Conservation (phyloP, 257 asterid species). For the Ehretia macrophylla region DNA sequence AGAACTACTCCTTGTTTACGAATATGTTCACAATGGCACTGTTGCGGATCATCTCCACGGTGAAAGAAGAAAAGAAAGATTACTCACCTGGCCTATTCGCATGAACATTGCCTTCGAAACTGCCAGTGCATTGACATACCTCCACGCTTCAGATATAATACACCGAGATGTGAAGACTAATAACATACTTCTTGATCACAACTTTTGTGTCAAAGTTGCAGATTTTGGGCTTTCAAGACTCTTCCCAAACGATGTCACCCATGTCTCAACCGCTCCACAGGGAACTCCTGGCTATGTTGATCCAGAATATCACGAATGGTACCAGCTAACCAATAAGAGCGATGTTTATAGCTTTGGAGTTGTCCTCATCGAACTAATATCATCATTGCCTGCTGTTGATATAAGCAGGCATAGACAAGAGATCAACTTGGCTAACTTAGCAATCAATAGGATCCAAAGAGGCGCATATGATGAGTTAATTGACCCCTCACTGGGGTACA, state of each 20-base stretch:
- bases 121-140: conserved; percentile 18
- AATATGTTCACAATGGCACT: conserved; percentile 19
- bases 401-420: conserved; percentile 19
- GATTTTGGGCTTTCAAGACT: conserved; percentile 11
- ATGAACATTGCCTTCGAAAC: conserved; percentile 21
- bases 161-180: conserved; percentile 23
- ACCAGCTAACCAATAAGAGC: conserved; percentile 11
- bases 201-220: conserved; percentile 6
- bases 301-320: conserved; percentile 15
- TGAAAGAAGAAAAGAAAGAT: background rate
- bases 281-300: conserved; percentile 17
- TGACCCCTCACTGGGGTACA: conserved; percentile 17
- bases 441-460: conserved; percentile 15
- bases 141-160: conserved; percentile 20
- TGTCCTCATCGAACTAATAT: conserved; percentile 21
- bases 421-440: conserved; percentile 19
- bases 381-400: conserved; percentile 21
- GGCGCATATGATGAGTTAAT: conserved; percentile 12
- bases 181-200: conserved; percentile 11
- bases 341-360: conserved; percentile 25
- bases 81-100: conserved; percentile 19
- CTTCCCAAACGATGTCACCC: conserved; percentile 8
- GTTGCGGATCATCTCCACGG: conserved; percentile 23
- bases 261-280: conserved; percentile 15
- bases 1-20: conserved; percentile 20